Evolutionary conservation across 2,329 filamentous ascomycete genomes (phyloP).

Genomic region (Talaromyces sp.): DNA sequence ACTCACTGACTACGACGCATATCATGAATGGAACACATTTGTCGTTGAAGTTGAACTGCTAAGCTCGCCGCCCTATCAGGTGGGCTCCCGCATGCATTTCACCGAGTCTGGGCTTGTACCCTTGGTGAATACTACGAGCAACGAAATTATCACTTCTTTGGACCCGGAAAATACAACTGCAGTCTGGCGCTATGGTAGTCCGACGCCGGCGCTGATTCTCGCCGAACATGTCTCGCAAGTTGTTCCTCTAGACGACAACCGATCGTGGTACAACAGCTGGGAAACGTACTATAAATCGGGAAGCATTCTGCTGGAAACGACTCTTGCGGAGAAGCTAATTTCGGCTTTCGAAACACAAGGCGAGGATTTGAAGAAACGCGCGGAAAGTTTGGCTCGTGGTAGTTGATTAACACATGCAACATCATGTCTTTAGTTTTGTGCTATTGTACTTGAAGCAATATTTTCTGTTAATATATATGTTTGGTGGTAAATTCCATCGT

Average conservation of each 20-base stretch:
- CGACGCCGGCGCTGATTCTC: neutral
- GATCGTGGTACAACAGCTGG: slow-evolving; percentile 2
- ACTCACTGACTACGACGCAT: slow-evolving; percentile 1
- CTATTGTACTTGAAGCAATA: no score
- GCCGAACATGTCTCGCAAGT: slow-evolving; percentile 4
- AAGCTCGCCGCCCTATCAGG: neutral
- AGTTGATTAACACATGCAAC: neutral
- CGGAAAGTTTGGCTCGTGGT: neutral
- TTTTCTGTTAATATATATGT: no score
- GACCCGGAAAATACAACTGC: neutral
- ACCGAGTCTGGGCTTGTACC: neutral
- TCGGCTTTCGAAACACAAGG: neutral
- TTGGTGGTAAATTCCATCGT: no score
- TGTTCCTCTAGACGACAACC: neutral
- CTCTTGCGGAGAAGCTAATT: neutral
- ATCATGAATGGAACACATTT: slow-evolving; percentile 3
- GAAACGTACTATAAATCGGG: slow-evolving; percentile 1
- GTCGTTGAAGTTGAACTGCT: slow-evolving; percentile 1
- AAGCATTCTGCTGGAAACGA: neutral
- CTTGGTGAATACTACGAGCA: neutral
- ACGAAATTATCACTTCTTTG: slow-evolving; percentile 1
- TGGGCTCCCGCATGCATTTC: slow-evolving; percentile 1
- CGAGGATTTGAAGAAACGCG: slow-evolving; percentile 1
- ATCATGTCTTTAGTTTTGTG: neutral
- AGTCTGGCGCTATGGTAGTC: slow-evolving; percentile 1